These are phyloP conservation scores for Kwoniella shandongensis DNA, from an alignment of 768 basidiomycete species.

Conservation along the genomic window DNA sequence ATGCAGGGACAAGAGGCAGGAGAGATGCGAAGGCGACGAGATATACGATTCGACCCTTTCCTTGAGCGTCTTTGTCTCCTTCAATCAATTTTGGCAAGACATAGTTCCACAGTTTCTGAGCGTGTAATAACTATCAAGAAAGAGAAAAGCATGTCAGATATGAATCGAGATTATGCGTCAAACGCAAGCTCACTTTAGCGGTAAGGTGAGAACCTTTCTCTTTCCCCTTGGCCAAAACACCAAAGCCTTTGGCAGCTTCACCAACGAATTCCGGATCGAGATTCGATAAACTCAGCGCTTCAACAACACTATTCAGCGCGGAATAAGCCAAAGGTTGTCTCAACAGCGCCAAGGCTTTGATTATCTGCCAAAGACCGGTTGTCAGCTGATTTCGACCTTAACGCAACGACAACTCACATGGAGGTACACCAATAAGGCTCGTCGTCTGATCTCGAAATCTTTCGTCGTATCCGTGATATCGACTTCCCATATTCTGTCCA, in stretches of 20 bases:
- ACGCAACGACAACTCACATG: conserved; percentile 21
- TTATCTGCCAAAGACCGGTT: conserved; percentile 59
- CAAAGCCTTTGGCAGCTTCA: conserved; percentile 74
- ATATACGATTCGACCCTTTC: conserved; percentile 61
- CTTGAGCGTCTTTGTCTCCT: conserved; percentile 61
- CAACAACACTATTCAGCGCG: conserved; percentile 68
- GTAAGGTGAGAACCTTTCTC: conserved; percentile 72
- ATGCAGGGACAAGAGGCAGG: conserved; percentile 74
- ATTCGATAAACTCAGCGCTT: conserved; percentile 59
- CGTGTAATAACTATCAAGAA: conserved; percentile 52
- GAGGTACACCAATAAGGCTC: conserved; percentile 42
- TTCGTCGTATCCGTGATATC: conserved; percentile 47
- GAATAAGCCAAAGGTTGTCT: conserved; percentile 63
- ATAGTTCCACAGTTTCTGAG: conserved; percentile 62
- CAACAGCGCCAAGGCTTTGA: conserved; percentile 74
- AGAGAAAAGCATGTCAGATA: background rate
- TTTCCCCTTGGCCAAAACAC: conserved; percentile 61
- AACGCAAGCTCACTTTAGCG: conserved; percentile 62
- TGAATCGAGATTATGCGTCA: background rate
- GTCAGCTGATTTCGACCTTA: background rate
- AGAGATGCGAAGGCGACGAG: conserved; percentile 81
- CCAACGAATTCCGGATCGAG: conserved; percentile 64
- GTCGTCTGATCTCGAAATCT: conserved; percentile 19
- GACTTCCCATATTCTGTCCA: conserved; percentile 34
- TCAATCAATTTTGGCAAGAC: conserved; percentile 73